Conservation (phyloP, 1,284 basidiomycete genomes). For the Paramarasmius palmivorus region DNA sequence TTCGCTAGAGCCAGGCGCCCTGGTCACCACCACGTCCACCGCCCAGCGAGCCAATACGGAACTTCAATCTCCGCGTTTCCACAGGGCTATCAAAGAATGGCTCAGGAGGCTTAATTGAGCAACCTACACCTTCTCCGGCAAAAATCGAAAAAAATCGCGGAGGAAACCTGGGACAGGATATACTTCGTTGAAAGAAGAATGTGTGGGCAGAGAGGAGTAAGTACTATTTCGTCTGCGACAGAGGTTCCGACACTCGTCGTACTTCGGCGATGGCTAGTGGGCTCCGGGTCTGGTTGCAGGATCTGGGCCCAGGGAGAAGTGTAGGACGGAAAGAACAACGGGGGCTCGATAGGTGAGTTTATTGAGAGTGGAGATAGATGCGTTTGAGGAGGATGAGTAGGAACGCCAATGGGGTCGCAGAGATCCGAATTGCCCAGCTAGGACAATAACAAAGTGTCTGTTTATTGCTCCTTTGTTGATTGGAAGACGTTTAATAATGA, state of each 20-base stretch:
- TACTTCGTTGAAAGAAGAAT: slow-evolving; percentile 2
- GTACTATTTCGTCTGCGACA: slow-evolving; percentile 6
- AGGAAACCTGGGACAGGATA: no score
- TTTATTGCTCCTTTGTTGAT: slow-evolving; percentile 14
- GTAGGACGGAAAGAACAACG: slow-evolving; percentile 36
- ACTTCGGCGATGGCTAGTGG: slow-evolving; percentile 37
- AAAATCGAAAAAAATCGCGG: no score
- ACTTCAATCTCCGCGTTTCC: no score
- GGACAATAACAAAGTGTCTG: slow-evolving; percentile 70
- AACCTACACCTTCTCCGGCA: no score
- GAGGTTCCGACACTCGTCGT: slow-evolving; percentile 35
- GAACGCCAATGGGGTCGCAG: slow-evolving; percentile 20
- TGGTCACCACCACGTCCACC: no score
- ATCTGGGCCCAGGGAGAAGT: slow-evolving; percentile 26
- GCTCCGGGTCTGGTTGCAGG: slow-evolving; percentile 24
- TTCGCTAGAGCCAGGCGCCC: no score
- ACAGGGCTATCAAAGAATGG: no score
- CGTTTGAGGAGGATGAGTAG: slow-evolving; percentile 44
- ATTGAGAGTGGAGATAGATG: slow-evolving; percentile 49
- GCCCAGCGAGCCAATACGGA: no score
- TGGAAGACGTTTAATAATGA: background rate
- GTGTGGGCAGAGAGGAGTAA: background rate
- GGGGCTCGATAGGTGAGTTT: slow-evolving; percentile 45
- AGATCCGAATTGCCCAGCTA: slow-evolving; percentile 51
- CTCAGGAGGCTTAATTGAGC: no score